A percentile compares a stretch with the other conserved stretches of the same genome.
phyloP scores from a whole-genome alignment of 139 green algal genomes.

The Desmodesmus armatus region DNA sequence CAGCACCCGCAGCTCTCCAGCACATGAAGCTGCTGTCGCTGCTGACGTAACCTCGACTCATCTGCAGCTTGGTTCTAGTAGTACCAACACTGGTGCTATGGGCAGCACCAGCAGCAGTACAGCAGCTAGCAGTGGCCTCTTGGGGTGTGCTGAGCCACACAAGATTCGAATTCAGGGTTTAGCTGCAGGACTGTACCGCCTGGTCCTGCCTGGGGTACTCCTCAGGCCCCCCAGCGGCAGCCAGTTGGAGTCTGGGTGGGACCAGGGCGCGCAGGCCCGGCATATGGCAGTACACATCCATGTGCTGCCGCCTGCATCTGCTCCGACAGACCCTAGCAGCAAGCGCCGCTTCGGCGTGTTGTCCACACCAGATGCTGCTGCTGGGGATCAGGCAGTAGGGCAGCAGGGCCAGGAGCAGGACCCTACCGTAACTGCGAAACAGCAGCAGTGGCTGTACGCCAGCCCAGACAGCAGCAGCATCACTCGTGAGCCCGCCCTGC shows the following conservation, averaged over 20 bases:
- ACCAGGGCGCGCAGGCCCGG: neutral
- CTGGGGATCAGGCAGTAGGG: neutral
- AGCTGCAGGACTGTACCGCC: slow-evolving; percentile 16
- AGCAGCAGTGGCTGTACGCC: neutral
- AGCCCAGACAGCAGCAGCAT: neutral
- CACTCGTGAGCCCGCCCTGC: neutral
- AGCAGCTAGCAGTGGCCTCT: neutral
- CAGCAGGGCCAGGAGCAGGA: neutral
- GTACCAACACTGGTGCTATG: neutral
- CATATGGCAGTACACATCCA: neutral
- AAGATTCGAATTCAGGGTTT: slow-evolving; percentile 5
- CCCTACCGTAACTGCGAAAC: neutral
- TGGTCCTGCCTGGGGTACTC: slow-evolving; percentile 25
- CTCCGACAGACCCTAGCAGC: no score
- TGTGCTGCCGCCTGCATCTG: neutral
- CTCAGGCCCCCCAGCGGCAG: no score
- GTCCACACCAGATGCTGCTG: neutral
- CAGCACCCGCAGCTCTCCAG: neutral
- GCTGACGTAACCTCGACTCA: neutral
- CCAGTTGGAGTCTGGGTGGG: neutral
- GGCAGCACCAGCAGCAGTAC: neutral
- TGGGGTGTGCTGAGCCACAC: neutral
- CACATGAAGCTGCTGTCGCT: neutral
- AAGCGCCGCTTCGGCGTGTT: no score
- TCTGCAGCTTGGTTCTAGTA: neutral